Base-by-base conservation (phyloP, 2,329 filamentous ascomycete genomes). In the Penicillium concentricum region DNA sequence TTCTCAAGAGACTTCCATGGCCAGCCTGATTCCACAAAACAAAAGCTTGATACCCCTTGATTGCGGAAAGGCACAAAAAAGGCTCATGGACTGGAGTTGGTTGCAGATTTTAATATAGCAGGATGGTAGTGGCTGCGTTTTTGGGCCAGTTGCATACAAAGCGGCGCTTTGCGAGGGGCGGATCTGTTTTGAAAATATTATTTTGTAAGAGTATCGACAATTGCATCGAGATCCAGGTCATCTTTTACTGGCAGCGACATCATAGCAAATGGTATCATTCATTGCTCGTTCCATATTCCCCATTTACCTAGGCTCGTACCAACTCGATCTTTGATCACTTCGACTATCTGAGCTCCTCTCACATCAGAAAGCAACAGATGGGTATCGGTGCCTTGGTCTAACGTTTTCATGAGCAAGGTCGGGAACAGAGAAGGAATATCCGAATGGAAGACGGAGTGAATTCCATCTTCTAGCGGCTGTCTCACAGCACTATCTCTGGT, bases 251-350 rank as follows among this genome's bases (percentile, higher is more conserved):
- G 5, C 18, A 32, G 13, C 13, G 41, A 8, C 10, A 42, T 52
- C 10, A 42, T 52, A n/a, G 20, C 18, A 50, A 32, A 39, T 51
- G 16, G 8, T 42, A 46, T 43, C 20, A 12, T 35, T 54, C 42
- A 38, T 30, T 41, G 34, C 37, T 42, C 38, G 4, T 22, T 45
- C 70, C 70, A 73, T 54, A 68, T 57, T 54, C 71, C 70, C 74
- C 74, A 77, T 60, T 67, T 73, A 13, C 75, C 75, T 18, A 73
- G 32, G 26, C 67, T 64, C 49, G 63, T 58, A 0, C 74, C 75
- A 5, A 66, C 61, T 6, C 75, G 67, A 57, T 77, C 74, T 60
- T 78, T 78, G 37, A 75, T 67, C 6, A 77, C 68, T 60, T 77
- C 75, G 1, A 75, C 63, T 16, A 76, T 63, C 34, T 59, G 56